Evolutionary conservation across 345 rosid genomes (phyloP).

Genomic region (Psidium friedrichsthalianum): DNA sequence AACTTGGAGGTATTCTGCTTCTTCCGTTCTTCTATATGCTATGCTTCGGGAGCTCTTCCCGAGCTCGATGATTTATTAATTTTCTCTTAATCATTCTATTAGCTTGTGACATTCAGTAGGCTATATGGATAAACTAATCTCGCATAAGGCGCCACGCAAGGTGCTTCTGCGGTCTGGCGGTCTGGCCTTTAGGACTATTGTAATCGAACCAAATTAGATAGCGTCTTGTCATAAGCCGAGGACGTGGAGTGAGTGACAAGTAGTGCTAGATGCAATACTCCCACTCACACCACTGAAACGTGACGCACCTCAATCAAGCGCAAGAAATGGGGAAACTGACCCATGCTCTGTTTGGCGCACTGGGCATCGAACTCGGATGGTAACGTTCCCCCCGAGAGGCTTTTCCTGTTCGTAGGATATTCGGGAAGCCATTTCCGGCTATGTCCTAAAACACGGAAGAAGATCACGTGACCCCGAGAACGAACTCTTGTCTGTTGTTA

Average conservation of each 20-base stretch:
- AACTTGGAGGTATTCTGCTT: not conserved
- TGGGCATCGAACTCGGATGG: not conserved
- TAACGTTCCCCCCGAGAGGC: not conserved
- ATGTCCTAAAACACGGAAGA: not conserved
- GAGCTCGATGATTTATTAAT: not conserved
- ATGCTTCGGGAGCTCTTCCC: not conserved
- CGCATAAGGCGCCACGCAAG: not conserved
- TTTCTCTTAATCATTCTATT: not conserved
- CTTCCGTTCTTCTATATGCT: not conserved
- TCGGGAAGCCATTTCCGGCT: not conserved
- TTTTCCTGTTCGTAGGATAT: not conserved
- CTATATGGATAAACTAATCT: not conserved
- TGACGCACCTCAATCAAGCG: not conserved
- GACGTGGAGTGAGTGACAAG: not conserved
- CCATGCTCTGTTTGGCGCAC: not conserved
- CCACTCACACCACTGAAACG: not conserved
- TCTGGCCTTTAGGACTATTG: not conserved
- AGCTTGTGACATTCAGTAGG: not conserved
- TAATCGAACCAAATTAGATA: not conserved
- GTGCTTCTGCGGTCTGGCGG: not conserved
- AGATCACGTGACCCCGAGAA: not conserved
- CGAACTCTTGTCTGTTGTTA: not conserved
- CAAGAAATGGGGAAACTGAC: not conserved
- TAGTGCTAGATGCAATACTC: not conserved
- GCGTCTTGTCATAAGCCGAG: not conserved